Conservation (phyloP, 108 stramenopile genomes). For the Nitzschia sp. region DNA sequence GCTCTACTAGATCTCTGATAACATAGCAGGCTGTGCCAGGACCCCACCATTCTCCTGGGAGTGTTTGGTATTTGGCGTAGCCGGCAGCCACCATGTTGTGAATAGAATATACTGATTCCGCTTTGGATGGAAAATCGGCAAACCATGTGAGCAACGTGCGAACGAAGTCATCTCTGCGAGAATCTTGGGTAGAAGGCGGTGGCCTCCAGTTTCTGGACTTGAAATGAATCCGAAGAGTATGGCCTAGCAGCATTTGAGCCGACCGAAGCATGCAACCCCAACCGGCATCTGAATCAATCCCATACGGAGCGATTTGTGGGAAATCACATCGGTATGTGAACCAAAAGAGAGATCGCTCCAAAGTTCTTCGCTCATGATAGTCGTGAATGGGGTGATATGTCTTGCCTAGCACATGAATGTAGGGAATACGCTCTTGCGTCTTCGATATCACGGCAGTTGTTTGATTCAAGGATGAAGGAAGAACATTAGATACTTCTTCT, state of each 20-base stretch:
- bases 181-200: slow-evolving; percentile 20
- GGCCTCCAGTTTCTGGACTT: slow-evolving; percentile 56
- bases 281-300: slow-evolving; percentile 87
- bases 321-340: slow-evolving; percentile 82
- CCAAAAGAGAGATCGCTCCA: slow-evolving; percentile 65
- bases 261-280: slow-evolving; percentile 99
- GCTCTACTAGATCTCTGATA: slow-evolving; percentile 65
- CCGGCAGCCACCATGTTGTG: slow-evolving; percentile 88
- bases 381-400: slow-evolving; percentile 46
- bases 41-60: slow-evolving; percentile 92
- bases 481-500: background rate
- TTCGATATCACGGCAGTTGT: slow-evolving; percentile 20
- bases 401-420: slow-evolving; percentile 50
- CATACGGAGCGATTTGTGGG: slow-evolving; percentile 77
- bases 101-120: slow-evolving; percentile 58
- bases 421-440: slow-evolving; percentile 24
- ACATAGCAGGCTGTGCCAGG: slow-evolving; percentile 84
- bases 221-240: slow-evolving; percentile 77
- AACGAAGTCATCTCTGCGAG: slow-evolving; percentile 48
- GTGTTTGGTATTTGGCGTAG: slow-evolving; percentile 58
- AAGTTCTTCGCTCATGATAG: slow-evolving; percentile 28
- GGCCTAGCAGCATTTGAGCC: slow-evolving; percentile 95
- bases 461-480: slow-evolving; percentile 1
- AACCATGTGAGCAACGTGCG: slow-evolving; percentile 63
- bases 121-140: slow-evolving; percentile 71